phyloP scores from a whole-genome alignment of 1,284 basidiomycete species.

The Moesziomyces parantarcticus region DNA sequence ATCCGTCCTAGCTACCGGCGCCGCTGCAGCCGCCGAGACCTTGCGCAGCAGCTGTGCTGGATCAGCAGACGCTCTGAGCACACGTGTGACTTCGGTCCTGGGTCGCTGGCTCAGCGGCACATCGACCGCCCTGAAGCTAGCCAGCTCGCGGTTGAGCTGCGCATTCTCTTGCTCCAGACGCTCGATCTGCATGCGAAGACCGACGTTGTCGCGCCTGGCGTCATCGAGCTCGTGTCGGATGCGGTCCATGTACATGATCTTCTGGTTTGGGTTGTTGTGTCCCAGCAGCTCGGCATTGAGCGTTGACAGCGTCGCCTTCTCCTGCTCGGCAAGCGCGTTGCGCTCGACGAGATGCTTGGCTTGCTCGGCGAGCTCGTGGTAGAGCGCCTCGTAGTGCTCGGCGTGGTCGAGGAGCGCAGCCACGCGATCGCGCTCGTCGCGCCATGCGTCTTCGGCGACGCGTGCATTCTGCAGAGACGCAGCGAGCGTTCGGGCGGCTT shows the following conservation, averaged over 20 bases:
- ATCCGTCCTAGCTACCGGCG: not conserved
- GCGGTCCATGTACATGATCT: constrained; percentile 50
- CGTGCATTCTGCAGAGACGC: constrained; percentile 35
- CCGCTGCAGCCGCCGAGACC: constrained; percentile 15
- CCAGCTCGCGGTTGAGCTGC: constrained; percentile 21
- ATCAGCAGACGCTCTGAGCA: constrained; percentile 19
- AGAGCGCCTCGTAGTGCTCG: constrained; percentile 25
- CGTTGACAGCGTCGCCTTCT: constrained; percentile 27
- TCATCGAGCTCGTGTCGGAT: constrained; percentile 37
- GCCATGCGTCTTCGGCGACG: constrained; percentile 30
- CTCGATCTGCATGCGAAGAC: constrained; percentile 26
- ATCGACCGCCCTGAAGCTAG: constrained; percentile 36
- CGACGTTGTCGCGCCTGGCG: constrained; percentile 30
- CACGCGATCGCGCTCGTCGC: constrained; percentile 37
- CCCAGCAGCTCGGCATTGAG: constrained; percentile 42
- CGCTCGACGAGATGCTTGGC: constrained; percentile 36
- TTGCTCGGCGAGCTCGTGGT: constrained; percentile 36
- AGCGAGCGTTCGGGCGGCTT: constrained; percentile 21
- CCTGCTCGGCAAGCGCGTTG: constrained; percentile 35
- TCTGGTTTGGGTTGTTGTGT: constrained; percentile 47
- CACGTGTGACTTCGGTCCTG: constrained; percentile 31
- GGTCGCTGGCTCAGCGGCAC: constrained; percentile 38
- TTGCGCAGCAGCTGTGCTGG: constrained; percentile 28
- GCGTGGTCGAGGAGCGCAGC: constrained; percentile 27
- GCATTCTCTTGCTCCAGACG: constrained; percentile 15